Base-by-base conservation (phyloP, 805 yeast species). In the Barnettozyma pratensis region DNA sequence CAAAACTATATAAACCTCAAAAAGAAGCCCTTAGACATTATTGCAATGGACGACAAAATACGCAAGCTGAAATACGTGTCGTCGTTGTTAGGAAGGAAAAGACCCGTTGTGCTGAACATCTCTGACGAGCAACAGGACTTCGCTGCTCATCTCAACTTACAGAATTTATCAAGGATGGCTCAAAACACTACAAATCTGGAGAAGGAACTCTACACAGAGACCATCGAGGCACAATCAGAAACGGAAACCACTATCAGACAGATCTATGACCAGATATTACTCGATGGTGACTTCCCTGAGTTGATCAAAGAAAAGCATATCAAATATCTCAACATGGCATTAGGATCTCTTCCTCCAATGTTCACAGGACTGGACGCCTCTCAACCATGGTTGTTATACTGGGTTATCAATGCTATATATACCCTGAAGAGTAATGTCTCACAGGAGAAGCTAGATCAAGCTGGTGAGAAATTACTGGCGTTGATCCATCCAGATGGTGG, bases 371-470 rank as follows among this genome's bases (percentile, higher is more conserved):
- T 88, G 42, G 97, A 92, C 65, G 94, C 97, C 0, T 86, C 94
- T n/a, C 90, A 85, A 51, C 82, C 96, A 0, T 94, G 98, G 98
- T 68, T 92, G 59, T 50, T 87, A 1, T 92, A 86, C 62, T 94
- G 99, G 99, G 67, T 84, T 6, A 61, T 77, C 41, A 89, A 88
- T 61, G 72, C 83, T 0, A 56, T 74, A 40, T 55, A 62, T 3
- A 47, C 80, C 1, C 53, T 84, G 30, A 74, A 74, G 1, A 65
- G 34, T 3, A 51, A 47, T 3, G 49, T 70, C 1, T 48, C 54
- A 2, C 56, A 51, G 25, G 63, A 58, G 2, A 53, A 58, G n/a
- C 66, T 65, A 43, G 47, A 49, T 30, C 61, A 53, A 48, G 69
- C 71, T 1, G 53, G 58, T 0, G 54, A 55, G 19, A 70, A 67